These are phyloP conservation scores for Phialophora chinensis DNA, from an alignment of 2,329 filamentous ascomycete genomes.

Conservation along the genomic window DNA sequence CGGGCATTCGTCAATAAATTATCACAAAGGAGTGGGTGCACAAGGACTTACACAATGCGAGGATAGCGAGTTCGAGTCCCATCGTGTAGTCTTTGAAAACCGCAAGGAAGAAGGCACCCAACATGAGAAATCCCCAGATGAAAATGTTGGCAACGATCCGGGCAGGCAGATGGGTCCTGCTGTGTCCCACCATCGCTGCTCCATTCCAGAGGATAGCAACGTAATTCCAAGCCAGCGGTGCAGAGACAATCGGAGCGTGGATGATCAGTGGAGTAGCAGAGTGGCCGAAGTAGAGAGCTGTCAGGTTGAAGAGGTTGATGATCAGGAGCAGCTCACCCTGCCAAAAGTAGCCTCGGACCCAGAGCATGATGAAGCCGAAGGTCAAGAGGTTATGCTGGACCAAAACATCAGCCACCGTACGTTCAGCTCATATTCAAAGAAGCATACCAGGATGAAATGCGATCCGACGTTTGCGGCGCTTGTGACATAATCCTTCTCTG, in stretches of 20 bases:
- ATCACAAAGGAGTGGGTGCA: neutral
- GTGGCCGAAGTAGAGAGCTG: conserved; percentile 80
- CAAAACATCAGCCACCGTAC: conserved; percentile 1
- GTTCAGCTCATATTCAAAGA: neutral
- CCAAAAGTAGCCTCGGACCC: conserved; percentile 76
- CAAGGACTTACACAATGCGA: conserved; percentile 66
- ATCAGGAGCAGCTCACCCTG: conserved; percentile 77
- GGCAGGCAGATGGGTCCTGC: conserved; percentile 64
- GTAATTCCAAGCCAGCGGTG: conserved; percentile 84
- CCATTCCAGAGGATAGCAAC: conserved; percentile 89
- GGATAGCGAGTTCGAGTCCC: conserved; percentile 76
- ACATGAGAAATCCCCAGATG: conserved; percentile 80
- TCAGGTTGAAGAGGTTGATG: conserved; percentile 82
- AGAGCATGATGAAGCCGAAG: conserved; percentile 82
- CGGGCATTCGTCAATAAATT: conserved; percentile 24
- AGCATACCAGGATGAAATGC: conserved; percentile 72
- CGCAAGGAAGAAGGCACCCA: conserved; percentile 77
- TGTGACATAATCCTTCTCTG: conserved; percentile 66
- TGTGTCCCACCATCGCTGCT: conserved; percentile 75
- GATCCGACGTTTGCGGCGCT: conserved; percentile 77
- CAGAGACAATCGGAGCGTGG: conserved; percentile 75
- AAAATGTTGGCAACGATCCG: conserved; percentile 84
- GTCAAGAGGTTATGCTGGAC: conserved; percentile 75
- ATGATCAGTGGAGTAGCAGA: conserved; percentile 73
- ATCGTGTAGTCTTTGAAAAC: conserved; percentile 77